These are phyloP conservation scores for Fusarium pseudoanthophilum DNA, from an alignment of 2,329 filamentous ascomycete species.

Conservation along the genomic window DNA sequence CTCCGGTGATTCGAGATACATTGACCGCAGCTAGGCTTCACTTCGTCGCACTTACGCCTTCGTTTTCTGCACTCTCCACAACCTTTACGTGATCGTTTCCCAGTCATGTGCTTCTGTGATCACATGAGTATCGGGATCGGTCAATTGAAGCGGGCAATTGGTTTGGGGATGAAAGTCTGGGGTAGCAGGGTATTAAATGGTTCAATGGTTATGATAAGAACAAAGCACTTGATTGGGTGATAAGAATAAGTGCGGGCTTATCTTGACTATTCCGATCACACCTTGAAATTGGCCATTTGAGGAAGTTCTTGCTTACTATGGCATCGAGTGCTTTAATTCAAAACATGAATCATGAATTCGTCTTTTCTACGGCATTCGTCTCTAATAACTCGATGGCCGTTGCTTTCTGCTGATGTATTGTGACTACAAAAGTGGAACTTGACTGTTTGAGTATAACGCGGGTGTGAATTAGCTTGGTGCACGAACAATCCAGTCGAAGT, in stretches of 20 bases:
- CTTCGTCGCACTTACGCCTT: conserved; percentile 45
- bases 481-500: neutral
- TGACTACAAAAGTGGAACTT: neutral
- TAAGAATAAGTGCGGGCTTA: neutral
- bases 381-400: fast-evolving
- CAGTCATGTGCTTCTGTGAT: conserved; percentile 25
- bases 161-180: neutral
- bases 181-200: neutral
- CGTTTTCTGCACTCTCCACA: conserved; percentile 46
- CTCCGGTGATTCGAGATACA: conserved; percentile 28
- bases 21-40: conserved; percentile 41
- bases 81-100: conserved; percentile 42
- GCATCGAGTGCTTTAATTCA: neutral
- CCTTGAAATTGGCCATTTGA: too few species aligned
- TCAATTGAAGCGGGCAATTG: neutral
- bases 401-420: neutral
- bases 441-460: neutral
- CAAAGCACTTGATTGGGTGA: neutral
- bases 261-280: neutral
- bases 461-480: neutral
- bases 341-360: fast-evolving
- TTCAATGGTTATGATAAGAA: neutral
- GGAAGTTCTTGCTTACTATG: neutral
- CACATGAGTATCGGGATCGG: neutral
- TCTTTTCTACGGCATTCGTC: fast-evolving